A percentile compares a stretch with the other conserved stretches of the same genome.
phyloP scores from a whole-genome alignment of 2,329 filamentous ascomycete genomes.

The Sarocladium oryzae region DNA sequence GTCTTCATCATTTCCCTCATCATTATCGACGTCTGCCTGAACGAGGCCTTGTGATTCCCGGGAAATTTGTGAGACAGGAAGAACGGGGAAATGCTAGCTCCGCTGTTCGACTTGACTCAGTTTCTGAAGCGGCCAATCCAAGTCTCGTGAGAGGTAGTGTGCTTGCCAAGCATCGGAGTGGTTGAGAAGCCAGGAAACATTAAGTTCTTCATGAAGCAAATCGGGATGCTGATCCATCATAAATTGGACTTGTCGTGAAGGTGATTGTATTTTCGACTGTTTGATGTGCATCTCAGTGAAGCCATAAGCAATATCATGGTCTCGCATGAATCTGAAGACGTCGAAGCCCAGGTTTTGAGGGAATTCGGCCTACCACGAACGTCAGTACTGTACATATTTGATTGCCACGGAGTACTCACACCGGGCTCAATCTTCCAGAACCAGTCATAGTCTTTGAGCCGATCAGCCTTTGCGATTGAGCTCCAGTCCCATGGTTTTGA shows the following conservation, averaged over 20 bases:
- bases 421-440: slow-evolving; percentile 57
- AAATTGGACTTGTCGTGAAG: slow-evolving; percentile 38
- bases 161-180: neutral
- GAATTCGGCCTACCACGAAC: slow-evolving; percentile 41
- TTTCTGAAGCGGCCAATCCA: too few relatives aligned
- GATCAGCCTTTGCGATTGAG: slow-evolving; percentile 72
- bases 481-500: slow-evolving; percentile 82
- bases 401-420: too few relatives aligned
- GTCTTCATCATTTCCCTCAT: slow-evolving; percentile 11
- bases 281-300: slow-evolving; percentile 47
- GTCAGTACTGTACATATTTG: slow-evolving; percentile 16
- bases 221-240: slow-evolving; percentile 40
- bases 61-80: neutral
- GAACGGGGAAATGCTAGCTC: neutral
- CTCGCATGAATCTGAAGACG: slow-evolving; percentile 78
- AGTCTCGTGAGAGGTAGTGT: neutral
- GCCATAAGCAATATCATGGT: slow-evolving; percentile 75
- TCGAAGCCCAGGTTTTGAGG: slow-evolving; percentile 68
- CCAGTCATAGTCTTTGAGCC: slow-evolving; percentile 54
- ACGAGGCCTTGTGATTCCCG: neutral
- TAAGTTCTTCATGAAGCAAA: slow-evolving; percentile 35
- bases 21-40: slow-evolving; percentile 13
- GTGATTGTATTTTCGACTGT: slow-evolving; percentile 32
- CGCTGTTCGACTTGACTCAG: too few relatives aligned
- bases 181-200: slow-evolving; percentile 23